A percentile compares a stretch with the other conserved stretches of the same genome.
Conservation (phyloP, 108 stramenopile species). For the Parmales sp. region DNA sequence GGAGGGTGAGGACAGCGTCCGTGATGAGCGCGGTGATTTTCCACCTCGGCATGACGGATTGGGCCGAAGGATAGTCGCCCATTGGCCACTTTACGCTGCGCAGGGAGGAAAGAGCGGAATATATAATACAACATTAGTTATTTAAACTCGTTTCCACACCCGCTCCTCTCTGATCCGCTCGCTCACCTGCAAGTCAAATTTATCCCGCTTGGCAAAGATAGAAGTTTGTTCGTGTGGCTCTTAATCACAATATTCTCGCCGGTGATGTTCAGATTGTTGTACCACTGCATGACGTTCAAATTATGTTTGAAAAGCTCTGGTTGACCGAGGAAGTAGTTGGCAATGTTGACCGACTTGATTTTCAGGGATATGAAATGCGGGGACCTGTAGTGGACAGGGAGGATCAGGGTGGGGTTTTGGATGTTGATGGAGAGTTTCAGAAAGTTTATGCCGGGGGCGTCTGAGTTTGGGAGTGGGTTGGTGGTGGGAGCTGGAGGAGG, state of each 20-base stretch:
- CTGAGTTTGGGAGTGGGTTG: constrained; percentile 18
- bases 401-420: constrained; percentile 48
- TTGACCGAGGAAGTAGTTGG: constrained; percentile 32
- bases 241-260: neutral
- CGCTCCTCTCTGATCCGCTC: too few species aligned
- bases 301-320: neutral
- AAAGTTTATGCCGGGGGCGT: constrained; percentile 37
- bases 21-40: neutral
- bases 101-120: neutral
- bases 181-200: too few species aligned
- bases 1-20: neutral
- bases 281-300: constrained; percentile 36
- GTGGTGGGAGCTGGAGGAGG: too few species aligned
- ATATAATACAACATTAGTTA: too few species aligned
- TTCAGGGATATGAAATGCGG: constrained; percentile 45
- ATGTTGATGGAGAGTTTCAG: constrained; percentile 43
- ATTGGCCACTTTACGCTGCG: neutral
- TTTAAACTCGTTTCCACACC: too few species aligned
- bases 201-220: too few species aligned
- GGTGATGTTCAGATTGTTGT: constrained; percentile 39
- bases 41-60: neutral
- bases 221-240: too few species aligned
- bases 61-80: neutral
- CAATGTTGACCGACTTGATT: constrained; percentile 15
- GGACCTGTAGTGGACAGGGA: constrained; percentile 56